Percentiles rank a stretch among this genome's conserved stretches.
Evolutionary conservation across 495 filamentous ascomycete species (phyloP).

Genomic region (Aspergillus homomorphus): DNA sequence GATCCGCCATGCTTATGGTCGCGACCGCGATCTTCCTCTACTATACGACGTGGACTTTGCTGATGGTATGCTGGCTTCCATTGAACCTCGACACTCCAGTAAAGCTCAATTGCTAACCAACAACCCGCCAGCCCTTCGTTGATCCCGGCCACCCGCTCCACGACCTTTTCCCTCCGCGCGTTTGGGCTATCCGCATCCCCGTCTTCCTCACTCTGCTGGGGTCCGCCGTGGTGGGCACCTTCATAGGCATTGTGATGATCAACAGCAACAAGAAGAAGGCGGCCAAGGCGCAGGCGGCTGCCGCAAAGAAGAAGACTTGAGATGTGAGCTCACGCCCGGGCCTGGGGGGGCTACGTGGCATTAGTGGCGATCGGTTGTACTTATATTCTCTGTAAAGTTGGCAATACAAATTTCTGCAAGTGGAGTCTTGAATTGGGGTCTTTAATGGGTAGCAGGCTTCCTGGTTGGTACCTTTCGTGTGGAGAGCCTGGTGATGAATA

Average conservation of each 20-base stretch:
- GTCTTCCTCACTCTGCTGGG: constrained; percentile 93
- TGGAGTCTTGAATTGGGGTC: background rate
- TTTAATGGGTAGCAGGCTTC: background rate
- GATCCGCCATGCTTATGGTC: constrained; percentile 95
- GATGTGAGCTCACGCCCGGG: constrained; percentile 19
- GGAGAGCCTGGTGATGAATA: too few species aligned
- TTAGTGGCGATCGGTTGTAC: background rate
- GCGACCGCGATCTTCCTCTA: constrained; percentile 96
- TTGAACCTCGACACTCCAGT: constrained; percentile 4
- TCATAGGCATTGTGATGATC: constrained; percentile 97
- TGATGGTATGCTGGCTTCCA: constrained; percentile 65
- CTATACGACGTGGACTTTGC: constrained; percentile 95
- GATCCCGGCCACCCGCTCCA: constrained; percentile 91
- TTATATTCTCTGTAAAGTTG: background rate
- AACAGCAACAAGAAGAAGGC: constrained; percentile 97
- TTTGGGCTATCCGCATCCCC: constrained; percentile 98
- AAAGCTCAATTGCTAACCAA: constrained; percentile 2
- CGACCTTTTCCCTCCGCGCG: constrained; percentile 91
- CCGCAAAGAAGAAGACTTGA: constrained; percentile 66
- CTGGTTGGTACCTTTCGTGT: constrained; percentile 4
- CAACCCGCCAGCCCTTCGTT: constrained; percentile 76
- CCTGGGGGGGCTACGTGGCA: constrained; percentile 1
- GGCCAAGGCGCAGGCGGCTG: constrained; percentile 78
- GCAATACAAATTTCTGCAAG: background rate
- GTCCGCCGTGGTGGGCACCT: constrained; percentile 90